A percentile compares a stretch with the other conserved stretches of the same genome.
These are phyloP conservation scores for Porodaedalea pini DNA, from an alignment of 1,284 basidiomycete species.

Conservation along the genomic window DNA sequence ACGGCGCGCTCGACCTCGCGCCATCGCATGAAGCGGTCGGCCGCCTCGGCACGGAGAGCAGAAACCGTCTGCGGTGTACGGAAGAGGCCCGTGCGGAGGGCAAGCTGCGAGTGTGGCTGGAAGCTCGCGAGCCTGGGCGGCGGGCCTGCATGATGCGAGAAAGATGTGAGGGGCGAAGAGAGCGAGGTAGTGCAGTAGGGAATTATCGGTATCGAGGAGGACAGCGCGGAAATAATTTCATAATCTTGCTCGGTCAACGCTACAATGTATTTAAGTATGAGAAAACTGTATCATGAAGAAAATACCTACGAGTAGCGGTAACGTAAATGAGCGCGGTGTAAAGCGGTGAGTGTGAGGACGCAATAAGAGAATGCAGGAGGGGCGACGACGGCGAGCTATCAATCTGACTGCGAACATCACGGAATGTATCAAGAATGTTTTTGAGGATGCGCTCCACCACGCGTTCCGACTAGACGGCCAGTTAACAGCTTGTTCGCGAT, in stretches of 20 bases:
- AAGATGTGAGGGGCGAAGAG: conserved; percentile 8
- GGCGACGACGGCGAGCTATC: conserved; percentile 13
- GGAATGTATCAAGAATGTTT: conserved; percentile 55
- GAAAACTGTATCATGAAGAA: background rate
- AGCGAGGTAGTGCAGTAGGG: conserved; percentile 10
- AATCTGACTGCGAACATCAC: conserved; percentile 31
- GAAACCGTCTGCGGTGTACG: conserved; percentile 55
- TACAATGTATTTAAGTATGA: conserved; percentile 19
- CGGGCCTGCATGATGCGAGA: conserved; percentile 1
- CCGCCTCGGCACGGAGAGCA: conserved; percentile 56
- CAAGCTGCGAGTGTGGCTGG: conserved; percentile 44
- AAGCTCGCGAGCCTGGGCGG: conserved; percentile 47
- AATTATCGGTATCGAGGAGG: conserved; percentile 48
- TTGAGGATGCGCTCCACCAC: conserved; percentile 36
- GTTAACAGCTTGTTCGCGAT: background rate
- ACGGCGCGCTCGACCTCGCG: conserved; percentile 58
- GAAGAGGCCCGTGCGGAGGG: conserved; percentile 58
- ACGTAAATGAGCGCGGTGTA: conserved; percentile 58
- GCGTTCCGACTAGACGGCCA: conserved; percentile 23
- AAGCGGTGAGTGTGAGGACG: conserved; percentile 24
- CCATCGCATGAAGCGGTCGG: conserved; percentile 71
- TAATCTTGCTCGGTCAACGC: conserved; percentile 37
- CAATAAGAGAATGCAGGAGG: conserved; percentile 17
- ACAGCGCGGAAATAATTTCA: conserved; percentile 46
- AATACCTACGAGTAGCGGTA: conserved; percentile 42